A percentile compares a stretch with the other conserved stretches of the same genome.
Conservation (phyloP, 768 basidiomycete species). For the Russula lepida region DNA sequence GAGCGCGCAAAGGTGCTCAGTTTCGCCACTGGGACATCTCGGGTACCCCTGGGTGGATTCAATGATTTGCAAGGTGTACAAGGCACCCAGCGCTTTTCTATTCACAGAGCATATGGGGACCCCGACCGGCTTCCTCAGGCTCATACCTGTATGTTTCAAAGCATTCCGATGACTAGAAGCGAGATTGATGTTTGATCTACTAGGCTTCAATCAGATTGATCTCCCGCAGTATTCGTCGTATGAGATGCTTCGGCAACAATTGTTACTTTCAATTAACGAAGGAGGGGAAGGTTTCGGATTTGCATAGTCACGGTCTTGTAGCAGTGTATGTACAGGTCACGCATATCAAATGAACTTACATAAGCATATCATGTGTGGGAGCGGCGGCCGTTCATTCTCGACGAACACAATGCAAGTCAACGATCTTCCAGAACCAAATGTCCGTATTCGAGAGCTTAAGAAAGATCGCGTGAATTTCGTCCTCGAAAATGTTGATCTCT, state of each 20-base stretch:
- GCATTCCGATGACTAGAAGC: conserved; percentile 9
- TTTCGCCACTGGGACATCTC: conserved; percentile 89
- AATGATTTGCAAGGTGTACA: conserved; percentile 92
- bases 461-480: conserved; percentile 86
- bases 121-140: conserved; percentile 80
- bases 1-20: conserved; percentile 95
- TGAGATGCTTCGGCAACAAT: conserved; percentile 87
- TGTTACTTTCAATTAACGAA: conserved; percentile 89
- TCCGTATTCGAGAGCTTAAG: conserved; percentile 78
- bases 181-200: conserved; percentile 8
- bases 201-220: conserved; percentile 92
- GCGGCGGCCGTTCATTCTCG: neutral
- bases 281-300: conserved; percentile 96
- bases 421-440: conserved; percentile 49
- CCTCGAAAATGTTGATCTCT: conserved; percentile 91
- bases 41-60: conserved; percentile 92
- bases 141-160: conserved; percentile 63
- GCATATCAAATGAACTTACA: conserved; percentile 10
- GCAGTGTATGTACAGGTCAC: neutral
- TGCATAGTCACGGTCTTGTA: conserved; percentile 35
- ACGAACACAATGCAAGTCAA: conserved; percentile 28
- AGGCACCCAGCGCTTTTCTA: conserved; percentile 91
- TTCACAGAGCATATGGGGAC: conserved; percentile 88
- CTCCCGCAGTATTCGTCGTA: conserved; percentile 93
- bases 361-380: neutral